Percentiles rank a stretch among this genome's conserved stretches.
phyloP scores from a whole-genome alignment of 2,329 filamentous ascomycete genomes.

The Cercospora beticola region DNA sequence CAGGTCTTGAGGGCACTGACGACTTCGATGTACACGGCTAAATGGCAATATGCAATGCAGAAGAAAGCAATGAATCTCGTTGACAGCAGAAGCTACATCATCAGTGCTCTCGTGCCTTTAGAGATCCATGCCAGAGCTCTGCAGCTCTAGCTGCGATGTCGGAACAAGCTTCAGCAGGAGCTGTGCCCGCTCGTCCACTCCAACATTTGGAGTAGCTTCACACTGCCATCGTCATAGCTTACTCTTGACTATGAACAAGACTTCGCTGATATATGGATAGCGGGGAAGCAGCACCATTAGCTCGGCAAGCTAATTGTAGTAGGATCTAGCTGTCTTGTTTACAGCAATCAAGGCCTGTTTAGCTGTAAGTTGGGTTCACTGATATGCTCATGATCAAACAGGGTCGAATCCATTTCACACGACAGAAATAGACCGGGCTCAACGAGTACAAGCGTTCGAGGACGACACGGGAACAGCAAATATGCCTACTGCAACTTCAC shows the following conservation, averaged over 20 bases:
- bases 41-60: background rate
- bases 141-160: constrained; percentile 8
- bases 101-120: constrained; percentile 2
- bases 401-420: background rate
- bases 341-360: background rate
- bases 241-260: background rate
- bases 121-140: background rate
- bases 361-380: background rate
- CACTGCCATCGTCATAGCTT: background rate
- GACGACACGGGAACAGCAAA: background rate
- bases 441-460: background rate
- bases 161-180: constrained; percentile 2
- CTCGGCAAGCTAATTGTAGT: background rate
- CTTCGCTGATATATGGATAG: background rate
- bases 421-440: background rate
- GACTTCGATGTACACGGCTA: background rate
- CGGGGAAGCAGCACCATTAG: background rate
- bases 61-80: background rate
- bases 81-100: background rate
- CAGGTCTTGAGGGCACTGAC: background rate
- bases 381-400: background rate
- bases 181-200: constrained; percentile 6
- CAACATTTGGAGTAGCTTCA: background rate
- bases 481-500: constrained; percentile 1
- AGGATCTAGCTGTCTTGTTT: background rate